phyloP scores from a whole-genome alignment of 2,329 filamentous ascomycete genomes.

The Xylariaceae sp. region DNA sequence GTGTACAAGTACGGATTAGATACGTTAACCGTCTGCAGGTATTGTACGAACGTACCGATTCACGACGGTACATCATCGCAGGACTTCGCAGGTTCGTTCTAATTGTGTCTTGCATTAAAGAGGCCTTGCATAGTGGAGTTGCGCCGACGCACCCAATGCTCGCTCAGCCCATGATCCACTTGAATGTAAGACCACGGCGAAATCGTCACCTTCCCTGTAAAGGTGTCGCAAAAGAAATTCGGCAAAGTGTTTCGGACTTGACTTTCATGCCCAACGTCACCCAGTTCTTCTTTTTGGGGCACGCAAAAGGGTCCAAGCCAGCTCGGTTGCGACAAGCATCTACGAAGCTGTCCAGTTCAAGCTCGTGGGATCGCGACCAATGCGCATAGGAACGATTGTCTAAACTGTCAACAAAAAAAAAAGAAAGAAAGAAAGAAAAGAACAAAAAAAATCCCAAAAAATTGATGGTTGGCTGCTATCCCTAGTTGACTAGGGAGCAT shows the following conservation, averaged over 20 bases:
- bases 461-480: not conserved
- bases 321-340: too few species aligned
- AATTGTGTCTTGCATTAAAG: not conserved
- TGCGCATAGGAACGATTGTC: too few species aligned
- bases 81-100: not conserved
- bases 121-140: not conserved
- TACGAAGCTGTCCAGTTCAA: too few species aligned
- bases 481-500: not conserved
- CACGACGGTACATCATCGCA: too few species aligned
- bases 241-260: not conserved
- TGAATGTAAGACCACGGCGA: not conserved
- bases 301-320: too few species aligned
- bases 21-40: too few species aligned
- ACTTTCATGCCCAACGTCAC: too few species aligned
- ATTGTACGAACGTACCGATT: too few species aligned
- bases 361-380: too few species aligned
- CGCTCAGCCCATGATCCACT: not conserved
- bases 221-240: not conserved
- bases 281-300: too few species aligned
- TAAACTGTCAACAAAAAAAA: not conserved
- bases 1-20: too few species aligned
- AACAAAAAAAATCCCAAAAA: not conserved
- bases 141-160: not conserved
- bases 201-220: not conserved
- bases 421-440: not conserved